Evolutionary conservation across 208 protist genomes (phyloP).

Genomic region (Acanthamoeba culbertsoni): DNA sequence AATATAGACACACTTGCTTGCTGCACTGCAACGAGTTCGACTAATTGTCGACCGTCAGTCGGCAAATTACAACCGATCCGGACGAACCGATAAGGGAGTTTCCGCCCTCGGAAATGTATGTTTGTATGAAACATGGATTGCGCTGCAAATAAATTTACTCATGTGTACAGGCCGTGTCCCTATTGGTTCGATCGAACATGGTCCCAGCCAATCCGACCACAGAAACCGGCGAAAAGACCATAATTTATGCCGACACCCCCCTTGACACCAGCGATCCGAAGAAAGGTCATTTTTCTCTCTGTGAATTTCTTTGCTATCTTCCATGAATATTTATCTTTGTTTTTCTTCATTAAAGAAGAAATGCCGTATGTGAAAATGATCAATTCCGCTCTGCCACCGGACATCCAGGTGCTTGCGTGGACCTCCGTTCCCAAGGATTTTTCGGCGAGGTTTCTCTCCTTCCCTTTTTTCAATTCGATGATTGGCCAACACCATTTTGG

Average conservation of each 20-base stretch:
- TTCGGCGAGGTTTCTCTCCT: conserved; percentile 77
- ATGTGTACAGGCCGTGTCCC: conserved; percentile 16
- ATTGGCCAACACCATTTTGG: background rate
- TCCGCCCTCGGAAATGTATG: conserved; percentile 85
- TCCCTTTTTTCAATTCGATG: background rate
- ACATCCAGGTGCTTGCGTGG: conserved; percentile 94
- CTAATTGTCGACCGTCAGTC: conserved; percentile 66
- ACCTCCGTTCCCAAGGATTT: conserved; percentile 89
- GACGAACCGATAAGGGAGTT: conserved; percentile 91
- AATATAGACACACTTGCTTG: conserved; percentile 74
- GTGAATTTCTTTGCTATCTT: background rate
- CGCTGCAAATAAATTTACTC: background rate
- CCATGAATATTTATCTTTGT: background rate
- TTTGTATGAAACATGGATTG: background rate
- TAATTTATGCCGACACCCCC: background rate
- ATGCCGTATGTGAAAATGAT: conserved; percentile 94
- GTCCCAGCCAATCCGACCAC: background rate
- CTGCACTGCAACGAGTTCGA: conserved; percentile 72
- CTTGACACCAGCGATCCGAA: background rate
- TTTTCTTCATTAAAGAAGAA: conserved; percentile 62
- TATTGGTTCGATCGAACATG: conserved; percentile 71
- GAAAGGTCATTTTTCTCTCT: background rate
- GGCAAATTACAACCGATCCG: conserved; percentile 81
- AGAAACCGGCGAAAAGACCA: background rate
- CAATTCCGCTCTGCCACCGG: conserved; percentile 91